Conservation (phyloP, 768 basidiomycete species). For the Rhodotorula diobovata region DNA sequence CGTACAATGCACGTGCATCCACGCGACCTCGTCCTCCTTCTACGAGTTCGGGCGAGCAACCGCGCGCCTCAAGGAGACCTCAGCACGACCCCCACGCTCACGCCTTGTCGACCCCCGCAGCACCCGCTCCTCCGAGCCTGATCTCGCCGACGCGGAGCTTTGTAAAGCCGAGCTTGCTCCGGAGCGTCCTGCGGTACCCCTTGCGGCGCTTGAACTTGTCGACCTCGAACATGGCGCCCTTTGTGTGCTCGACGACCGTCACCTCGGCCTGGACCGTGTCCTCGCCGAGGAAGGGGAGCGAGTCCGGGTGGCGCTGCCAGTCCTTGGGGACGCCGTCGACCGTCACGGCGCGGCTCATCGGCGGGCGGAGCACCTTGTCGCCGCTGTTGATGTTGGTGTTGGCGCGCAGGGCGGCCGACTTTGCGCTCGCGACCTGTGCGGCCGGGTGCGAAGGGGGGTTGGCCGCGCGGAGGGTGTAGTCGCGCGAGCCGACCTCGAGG, state of each 20-base stretch:
- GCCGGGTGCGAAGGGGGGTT: neutral
- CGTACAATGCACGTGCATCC: neutral
- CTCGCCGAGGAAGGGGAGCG: constrained; percentile 65
- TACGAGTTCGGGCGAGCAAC: too few relatives aligned
- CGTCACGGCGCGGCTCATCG: constrained; percentile 4
- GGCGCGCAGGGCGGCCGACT: neutral
- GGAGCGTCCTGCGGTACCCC: constrained; percentile 89
- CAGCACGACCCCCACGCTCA: neutral
- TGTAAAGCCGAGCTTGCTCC: constrained; percentile 93
- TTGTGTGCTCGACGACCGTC: constrained; percentile 96
- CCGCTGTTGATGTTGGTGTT: neutral
- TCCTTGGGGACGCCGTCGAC: constrained; percentile 34
- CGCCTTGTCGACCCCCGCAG: too few relatives aligned
- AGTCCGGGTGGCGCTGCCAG: constrained; percentile 45
- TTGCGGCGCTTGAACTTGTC: constrained; percentile 98
- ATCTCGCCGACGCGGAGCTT: constrained; percentile 86
- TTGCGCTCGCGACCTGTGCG: neutral
- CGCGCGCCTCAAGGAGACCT: neutral
- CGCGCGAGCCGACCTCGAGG: constrained; percentile 89
- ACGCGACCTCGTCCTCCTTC: too few relatives aligned
- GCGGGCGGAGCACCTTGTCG: neutral
- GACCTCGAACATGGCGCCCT: constrained; percentile 81
- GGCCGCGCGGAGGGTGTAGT: constrained; percentile 70
- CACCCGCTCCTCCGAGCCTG: constrained; percentile 49
- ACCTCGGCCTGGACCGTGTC: constrained; percentile 69